Base-by-base conservation (phyloP, 2,329 filamentous ascomycete species). In the Achaetomium macrosporum region DNA sequence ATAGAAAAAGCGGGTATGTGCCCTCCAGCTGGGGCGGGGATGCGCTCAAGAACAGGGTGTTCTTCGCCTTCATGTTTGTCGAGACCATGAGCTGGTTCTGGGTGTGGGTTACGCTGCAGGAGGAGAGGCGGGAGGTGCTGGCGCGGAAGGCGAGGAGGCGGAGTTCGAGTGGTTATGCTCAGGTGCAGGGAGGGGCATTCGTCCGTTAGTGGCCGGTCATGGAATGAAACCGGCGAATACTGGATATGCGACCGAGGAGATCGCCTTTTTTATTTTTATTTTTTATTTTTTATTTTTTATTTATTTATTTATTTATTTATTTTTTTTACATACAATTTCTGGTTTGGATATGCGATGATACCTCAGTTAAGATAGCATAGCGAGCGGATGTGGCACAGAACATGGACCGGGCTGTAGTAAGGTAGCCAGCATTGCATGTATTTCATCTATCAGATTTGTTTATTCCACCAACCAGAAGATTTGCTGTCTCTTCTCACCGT, bases 21-120 rank as follows among this genome's bases (percentile, higher is more conserved):
- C 67, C 71, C 33, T 65, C 68, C 45, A 63, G 68, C 65, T 78
- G 69, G 77, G 83, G 71, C 57, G 75, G 82, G 46, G 85, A 90
- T 57, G 79, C 81, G 20, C 69, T 96, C 62, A 90, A 91, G 73
- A 95, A 95, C 66, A 81, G 89, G 47, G 74, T 95, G 39, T 82
- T 95, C 39, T 95, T 96, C 66, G 84, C 87, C 0, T 93, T 90
- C 70, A 83, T 83, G 9, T 93, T 96, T 63, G 65, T 95, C 65
- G 91, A 96, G 74, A 81, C 89, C 67, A 76, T 89, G 60, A 79
- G 80, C 56, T 96, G 90, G 89, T 90, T 95, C 69, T 96, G 90
- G 90, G 83, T 82, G 20, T 89, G 83, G 76, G 76, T 85, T 30
- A 86, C 82, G 5, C 68, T 90, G 61, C 75, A 82, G 48, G 86